Base-by-base conservation (phyloP, 805 yeast genomes). In the Zygotorulaspora florentina region DNA sequence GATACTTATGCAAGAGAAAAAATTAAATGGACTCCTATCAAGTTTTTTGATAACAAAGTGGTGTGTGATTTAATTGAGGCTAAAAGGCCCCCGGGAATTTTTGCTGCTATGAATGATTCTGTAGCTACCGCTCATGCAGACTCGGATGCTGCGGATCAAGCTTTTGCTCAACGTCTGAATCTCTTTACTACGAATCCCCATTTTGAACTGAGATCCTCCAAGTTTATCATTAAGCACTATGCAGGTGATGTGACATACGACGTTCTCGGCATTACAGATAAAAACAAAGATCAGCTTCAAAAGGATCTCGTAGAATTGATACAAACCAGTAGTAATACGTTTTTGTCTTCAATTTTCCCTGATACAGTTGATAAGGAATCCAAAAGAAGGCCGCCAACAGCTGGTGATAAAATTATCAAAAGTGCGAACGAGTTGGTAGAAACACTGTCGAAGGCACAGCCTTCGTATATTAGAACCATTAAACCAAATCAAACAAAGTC, bases 61-160 rank as follows among this genome's bases (percentile, higher is more conserved):
- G 99, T 93, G 26, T 93, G 98, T 72, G 99, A 93, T 58, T 75
- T 93, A 62, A 93, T 93, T 61, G 99, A 93, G 69, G 85, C 87
- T 25, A 80, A 80, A 49, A 80, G 96, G 61, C 98, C 99, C 1
- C 97, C 97, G 1, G 99, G 99, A 48, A 76, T 93, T 36, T 90
- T 93, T 71, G 95, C 98, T 2, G 96, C 96, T 2, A 76, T 93
- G 69, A 93, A 91, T 67, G 99, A 93, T 72, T 91, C 98, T 0
- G 84, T 89, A 59, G 97, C 96, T 30, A 93, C 98, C 23, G 99
- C 99, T 0, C 99, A 93, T 64, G 99, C 99, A 3, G 98, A 93
- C 62, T 85, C 96, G 1, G 76, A 72, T 42, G 99, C 98, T 15
- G 98, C 98, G 2, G 99, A 93, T 66, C 96, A 89, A 69, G 87